Evolutionary conservation across 345 rosid genomes (phyloP).

Genomic region (Euphorbia lathyris): DNA sequence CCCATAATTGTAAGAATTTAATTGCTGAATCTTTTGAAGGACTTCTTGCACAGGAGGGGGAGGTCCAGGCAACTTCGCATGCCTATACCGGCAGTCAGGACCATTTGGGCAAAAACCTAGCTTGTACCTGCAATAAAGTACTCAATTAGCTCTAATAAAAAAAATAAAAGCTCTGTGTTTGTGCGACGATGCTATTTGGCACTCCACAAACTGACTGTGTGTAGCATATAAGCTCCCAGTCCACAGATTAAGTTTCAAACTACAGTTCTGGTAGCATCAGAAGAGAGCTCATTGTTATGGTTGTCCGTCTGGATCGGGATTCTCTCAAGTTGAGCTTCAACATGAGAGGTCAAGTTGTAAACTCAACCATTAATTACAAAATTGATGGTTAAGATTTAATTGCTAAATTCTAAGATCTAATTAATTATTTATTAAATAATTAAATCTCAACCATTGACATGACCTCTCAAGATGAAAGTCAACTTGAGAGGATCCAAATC

Average conservation of each 20-base stretch:
- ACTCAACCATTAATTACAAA: no score
- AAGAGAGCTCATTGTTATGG: no score
- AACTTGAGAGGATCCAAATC: no score
- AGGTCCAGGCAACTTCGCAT: conserved; percentile 90
- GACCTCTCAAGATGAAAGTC: no score
- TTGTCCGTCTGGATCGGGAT: no score
- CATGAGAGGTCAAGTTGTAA: no score
- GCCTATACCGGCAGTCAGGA: conserved; percentile 93
- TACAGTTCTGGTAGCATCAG: neutral
- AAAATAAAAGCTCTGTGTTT: neutral
- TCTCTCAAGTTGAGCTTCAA: no score
- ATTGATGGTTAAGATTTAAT: no score
- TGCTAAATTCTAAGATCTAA: no score
- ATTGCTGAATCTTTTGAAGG: conserved; percentile 91
- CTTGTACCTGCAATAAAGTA: conserved; percentile 67
- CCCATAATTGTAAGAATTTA: conserved; percentile 60
- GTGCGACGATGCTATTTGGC: neutral
- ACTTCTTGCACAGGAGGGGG: conserved; percentile 96
- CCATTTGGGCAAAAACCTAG: conserved; percentile 99
- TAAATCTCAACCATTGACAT: no score
- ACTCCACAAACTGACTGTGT: neutral
- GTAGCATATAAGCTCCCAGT: neutral
- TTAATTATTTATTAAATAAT: no score
- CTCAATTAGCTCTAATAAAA: neutral
- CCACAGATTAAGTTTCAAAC: neutral